Evolutionary conservation across 1,284 basidiomycete genomes (phyloP).

Genomic region (Microbotryum intermedium): DNA sequence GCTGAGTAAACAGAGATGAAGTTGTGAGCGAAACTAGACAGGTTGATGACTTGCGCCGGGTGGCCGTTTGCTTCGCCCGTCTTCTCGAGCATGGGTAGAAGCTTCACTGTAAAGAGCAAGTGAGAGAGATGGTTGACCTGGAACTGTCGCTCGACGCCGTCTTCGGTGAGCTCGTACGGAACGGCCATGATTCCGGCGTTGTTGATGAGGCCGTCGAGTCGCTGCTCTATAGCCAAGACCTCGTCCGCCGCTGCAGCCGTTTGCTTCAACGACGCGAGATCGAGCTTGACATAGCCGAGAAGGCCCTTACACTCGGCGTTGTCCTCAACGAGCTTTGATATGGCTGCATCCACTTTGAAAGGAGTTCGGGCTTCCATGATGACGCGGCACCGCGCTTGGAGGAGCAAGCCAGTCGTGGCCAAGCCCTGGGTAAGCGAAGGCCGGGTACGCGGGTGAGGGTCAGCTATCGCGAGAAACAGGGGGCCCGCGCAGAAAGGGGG

Average conservation of each 20-base stretch:
- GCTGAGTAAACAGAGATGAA: constrained; percentile 16
- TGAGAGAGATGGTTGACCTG: constrained; percentile 20
- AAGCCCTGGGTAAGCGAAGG: constrained; percentile 1
- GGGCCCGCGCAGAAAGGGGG: not conserved
- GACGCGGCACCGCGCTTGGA: constrained; percentile 6
- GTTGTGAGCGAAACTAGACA: constrained; percentile 22
- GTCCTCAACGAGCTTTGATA: not conserved
- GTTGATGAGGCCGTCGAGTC: constrained; percentile 14
- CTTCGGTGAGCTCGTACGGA: constrained; percentile 19
- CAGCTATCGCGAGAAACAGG: not conserved
- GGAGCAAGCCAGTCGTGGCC: constrained; percentile 10
- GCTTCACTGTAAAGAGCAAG: constrained; percentile 10
- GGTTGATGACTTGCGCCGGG: constrained; percentile 15
- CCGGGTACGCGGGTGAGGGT: not conserved
- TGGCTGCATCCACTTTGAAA: constrained; percentile 8
- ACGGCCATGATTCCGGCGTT: constrained; percentile 21
- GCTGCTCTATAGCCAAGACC: constrained; percentile 2
- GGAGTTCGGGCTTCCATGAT: constrained; percentile 8
- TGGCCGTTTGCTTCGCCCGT: constrained; percentile 12
- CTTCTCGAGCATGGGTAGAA: constrained; percentile 17
- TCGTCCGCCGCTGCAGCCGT: constrained; percentile 2
- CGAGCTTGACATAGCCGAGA: constrained; percentile 6
- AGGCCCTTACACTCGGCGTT: not conserved
- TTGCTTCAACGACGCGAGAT: constrained; percentile 9
- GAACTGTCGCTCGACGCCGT: constrained; percentile 20